Base-by-base conservation (phyloP, 129 eudicot genomes). In the Erigeron canadensis region DNA sequence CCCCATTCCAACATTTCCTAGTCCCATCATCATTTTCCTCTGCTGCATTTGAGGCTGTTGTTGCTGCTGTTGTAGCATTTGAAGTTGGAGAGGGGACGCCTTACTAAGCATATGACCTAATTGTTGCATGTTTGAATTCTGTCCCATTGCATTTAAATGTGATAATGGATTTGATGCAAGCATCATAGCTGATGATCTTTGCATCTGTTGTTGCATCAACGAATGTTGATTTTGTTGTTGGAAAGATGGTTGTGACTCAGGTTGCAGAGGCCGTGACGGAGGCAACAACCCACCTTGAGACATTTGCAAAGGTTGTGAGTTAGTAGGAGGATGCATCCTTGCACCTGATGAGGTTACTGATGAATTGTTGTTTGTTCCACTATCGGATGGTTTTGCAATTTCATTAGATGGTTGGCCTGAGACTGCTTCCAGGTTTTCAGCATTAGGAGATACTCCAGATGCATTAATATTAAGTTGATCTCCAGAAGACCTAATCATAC, bases 1-100 rank as follows among this genome's bases (percentile, higher is more conserved):
- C n/a, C 95, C 95, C 87, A 87, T 84, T 72, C 86, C 87, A 40
- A 82, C 86, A 51, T 72, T 81, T 40, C 96, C 98, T 43, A 87
- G 88, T 40, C 96, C 87, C 86, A 83, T 78, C 95, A 94, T 89
- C 86, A 89, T 81, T 72, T 88, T 87, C 76, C 96, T 78, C 86
- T 82, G 97, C 86, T 82, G 97, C 86, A 81, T 70, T 50, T 80
- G 88, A 38, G 88, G 84, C 59, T 71, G 90, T 55, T 81, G 82
- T 23, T 79, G 82, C 8, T 75, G 85, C 4, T 76, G 86, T 38
- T 81, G 86, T 51, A 78, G 71, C 10, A 81, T 80, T 60, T 82
- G 88, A 66, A 82, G 83, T 28, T 85, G 96, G 16, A 82, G 65
- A 6, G 93, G 67, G 12, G 91, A 67, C 12, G 85, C 74, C 62